Evolutionary conservation across 768 basidiomycete genomes (phyloP), one percentile per base, ranked within the genome.

Genomic region (Collybiopsis luxurians): DNA sequence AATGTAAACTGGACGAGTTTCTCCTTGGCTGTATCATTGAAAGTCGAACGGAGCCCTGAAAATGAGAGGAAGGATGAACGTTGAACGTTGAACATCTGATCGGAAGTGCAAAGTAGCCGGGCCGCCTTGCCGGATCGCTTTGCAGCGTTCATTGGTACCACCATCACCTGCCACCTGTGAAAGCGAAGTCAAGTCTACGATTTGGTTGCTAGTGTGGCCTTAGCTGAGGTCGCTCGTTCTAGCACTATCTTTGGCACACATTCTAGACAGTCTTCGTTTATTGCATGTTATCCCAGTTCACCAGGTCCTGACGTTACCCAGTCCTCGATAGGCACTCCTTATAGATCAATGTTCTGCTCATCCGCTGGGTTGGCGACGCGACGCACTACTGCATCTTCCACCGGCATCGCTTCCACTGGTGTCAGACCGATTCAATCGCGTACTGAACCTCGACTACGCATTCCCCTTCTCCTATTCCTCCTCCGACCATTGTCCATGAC

Each of bases 401-500:
- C 31, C 13, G 31, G 31, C 15, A n/a, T 13, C n/a, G 38, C 12
- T 17, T 12, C 26, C 6, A 44, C n/a, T 36, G 28, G 17, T 17
- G 42, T 44, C 19, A 28, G 27, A 17, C 28, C 52, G 4, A 11
- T 38, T 15, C n/a, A 9, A 12, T 5, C 27, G 28, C 40, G 40
- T 15, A 43, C 53, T n/a, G 53, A 27, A 19, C 53, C 53, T 30
- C 40, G 40, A 19, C 28, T 54, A 26, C 40, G 43, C 7, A 54
- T 27, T 1, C 42, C 53, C 40, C 53, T 54, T 24, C 42, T 54
- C 12, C 53, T 40, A 17, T 43, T 43, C 17, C 53, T 54, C 27
- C 50, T 51, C 15, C 31, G 50, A 13, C 50, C 50, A 13, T 51
- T 34, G 21, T 54, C 40, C 23, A 54, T 45, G 53, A 43, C 26